Base-by-base conservation (phyloP, 192 early-diverging fungal genomes). In the Dissophora ornata region DNA sequence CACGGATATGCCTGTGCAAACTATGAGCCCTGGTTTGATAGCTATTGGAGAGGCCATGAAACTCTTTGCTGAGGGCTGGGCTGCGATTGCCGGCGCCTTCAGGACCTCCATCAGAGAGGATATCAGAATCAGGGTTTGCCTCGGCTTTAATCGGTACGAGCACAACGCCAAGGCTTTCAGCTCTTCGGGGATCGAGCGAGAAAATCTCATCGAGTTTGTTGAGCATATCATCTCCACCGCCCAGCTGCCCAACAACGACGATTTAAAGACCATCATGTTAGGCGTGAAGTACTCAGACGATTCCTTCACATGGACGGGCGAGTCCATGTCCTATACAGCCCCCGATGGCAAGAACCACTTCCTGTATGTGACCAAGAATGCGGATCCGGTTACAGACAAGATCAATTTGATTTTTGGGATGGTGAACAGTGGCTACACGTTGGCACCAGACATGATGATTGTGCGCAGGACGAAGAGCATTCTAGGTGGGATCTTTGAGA, bases 371-470 rank as follows among this genome's bases (percentile, higher is more conserved):
- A 24, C 41, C 25, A 69, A 69, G 57, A 38, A 69, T 16, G 46
- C 22, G 13, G 30, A 51, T 36, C 44, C 3, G 16, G 29, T 4
- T 3, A 53, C 67, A 3, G 49, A 46, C 10, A 67, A n/a, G 42
- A 42, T 25, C 3, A 47, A 58, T 47, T 24, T 58, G 46, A 55
- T 46, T 1, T 68, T 30, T 28, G 33, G 33, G 15, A 22, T 26
- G 24, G 16, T 67, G 6, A 29, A 56, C 53, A 49, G 54, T 32
- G 45, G 36, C 3, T 56, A 49, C 28, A 15, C 16, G 10, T 26
- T 69, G 26, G 57, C 57, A 16, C 57, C 57, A 1, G 67, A 69
- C 44, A 51, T 68, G 45, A 15, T 68, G 33, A 42, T 68, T n/a
- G 47, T 68, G 10, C 29, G 25, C 5, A n/a, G 66, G 9, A 18